These are phyloP conservation scores for Eucalyptus viminalis DNA, from an alignment of 345 rosid genomes.

Conservation along the genomic window DNA sequence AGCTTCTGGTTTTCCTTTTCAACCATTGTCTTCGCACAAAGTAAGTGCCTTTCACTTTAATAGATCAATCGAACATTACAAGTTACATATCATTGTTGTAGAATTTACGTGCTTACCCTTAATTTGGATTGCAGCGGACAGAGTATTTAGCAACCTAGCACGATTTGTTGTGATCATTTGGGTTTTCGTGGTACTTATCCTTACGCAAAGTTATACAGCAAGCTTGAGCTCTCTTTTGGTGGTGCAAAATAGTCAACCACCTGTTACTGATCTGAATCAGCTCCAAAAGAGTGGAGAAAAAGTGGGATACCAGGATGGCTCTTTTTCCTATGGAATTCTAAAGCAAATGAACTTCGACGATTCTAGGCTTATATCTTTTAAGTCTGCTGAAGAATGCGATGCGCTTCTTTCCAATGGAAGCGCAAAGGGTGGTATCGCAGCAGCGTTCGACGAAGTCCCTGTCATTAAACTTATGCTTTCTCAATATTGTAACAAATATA, in stretches of 20 bases:
- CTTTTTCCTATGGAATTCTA: not conserved
- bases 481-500: no score
- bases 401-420: no score
- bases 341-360: not conserved
- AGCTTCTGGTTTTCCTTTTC: not conserved
- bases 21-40: not conserved
- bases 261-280: rapidly evolving
- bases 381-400: rapidly evolving
- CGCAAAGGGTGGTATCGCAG: no score
- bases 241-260: not conserved
- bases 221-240: not conserved
- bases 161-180: not conserved
- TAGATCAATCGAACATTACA: not conserved
- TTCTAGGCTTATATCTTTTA: not conserved
- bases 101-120: rapidly evolving
- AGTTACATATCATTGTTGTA: rapidly evolving
- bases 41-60: not conserved
- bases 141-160: rapidly evolving
- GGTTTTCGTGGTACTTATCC: not conserved
- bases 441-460: rapidly evolving
- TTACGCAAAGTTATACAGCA: not conserved
- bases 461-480: rapidly evolving
- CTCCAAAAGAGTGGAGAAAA: not conserved
- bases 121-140: not conserved
- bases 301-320: rapidly evolving